Percentiles rank a stretch among this genome's conserved stretches.
Evolutionary conservation across 257 asterid species (phyloP).

Genomic region (Plectranthus barbatus): DNA sequence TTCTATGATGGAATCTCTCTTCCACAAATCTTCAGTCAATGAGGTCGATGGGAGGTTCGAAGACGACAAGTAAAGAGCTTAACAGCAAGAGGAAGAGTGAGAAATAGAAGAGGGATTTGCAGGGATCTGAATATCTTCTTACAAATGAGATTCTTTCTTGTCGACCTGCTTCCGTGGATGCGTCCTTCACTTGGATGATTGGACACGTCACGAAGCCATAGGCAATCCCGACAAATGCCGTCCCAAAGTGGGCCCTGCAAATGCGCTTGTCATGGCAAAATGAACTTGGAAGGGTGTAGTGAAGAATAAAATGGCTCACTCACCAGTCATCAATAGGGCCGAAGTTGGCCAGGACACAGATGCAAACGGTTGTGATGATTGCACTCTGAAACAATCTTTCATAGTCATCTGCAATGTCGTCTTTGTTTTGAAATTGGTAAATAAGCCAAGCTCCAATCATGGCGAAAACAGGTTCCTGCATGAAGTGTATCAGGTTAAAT

Average conservation of each 20-base stretch:
- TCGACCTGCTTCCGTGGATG: conserved; percentile 33
- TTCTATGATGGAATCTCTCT: background rate
- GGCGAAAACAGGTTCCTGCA: conserved; percentile 74
- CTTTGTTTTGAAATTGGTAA: conserved; percentile 58
- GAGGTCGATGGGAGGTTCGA: conserved; percentile 62
- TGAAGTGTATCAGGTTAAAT: conserved; percentile 6
- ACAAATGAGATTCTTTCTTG: conserved; percentile 46
- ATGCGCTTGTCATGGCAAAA: background rate
- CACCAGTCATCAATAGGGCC: conserved; percentile 81
- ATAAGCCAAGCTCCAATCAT: conserved; percentile 77
- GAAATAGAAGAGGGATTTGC: conserved; percentile 57
- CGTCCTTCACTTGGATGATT: conserved; percentile 43
- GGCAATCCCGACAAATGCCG: conserved; percentile 51
- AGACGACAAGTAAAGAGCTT: conserved; percentile 35
- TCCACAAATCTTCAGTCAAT: conserved; percentile 16
- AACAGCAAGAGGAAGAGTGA: conserved; percentile 41
- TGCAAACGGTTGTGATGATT: conserved; percentile 42
- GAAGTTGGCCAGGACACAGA: conserved; percentile 54
- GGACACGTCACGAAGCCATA: conserved; percentile 59
- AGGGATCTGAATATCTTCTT: conserved; percentile 43
- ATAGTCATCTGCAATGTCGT: conserved; percentile 22
- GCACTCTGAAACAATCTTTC: conserved; percentile 50
- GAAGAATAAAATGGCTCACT: background rate
- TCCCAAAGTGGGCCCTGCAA: conserved; percentile 69
- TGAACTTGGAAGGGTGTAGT: too few species aligned